Base-by-base conservation (phyloP, 2,329 filamentous ascomycete species). In the Xylariaceae sp. region DNA sequence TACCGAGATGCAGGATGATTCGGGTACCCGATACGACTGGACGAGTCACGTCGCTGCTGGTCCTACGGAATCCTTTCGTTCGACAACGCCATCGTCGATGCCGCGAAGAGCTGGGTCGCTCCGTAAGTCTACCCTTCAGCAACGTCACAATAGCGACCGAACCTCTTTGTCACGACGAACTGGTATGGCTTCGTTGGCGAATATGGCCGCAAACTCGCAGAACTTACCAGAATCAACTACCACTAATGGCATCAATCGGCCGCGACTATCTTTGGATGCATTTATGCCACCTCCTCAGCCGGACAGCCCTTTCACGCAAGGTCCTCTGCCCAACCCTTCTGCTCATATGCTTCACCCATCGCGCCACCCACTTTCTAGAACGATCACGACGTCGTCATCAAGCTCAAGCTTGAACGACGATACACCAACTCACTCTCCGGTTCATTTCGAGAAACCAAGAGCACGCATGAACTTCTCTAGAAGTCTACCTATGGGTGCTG, bases 331-430 rank as follows among this genome's bases (percentile, higher is more conserved):
- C 3, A 84, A 77, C 65, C 78, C 83, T n/a, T 82, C 82, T 31
- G 75, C 75, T 57, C 86, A 82, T 73, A 72, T 75, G 43, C 64
- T 80, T 44, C 82, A 79, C 16, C 74, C 70, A 2, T 80, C 86
- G 64, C 84, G 90, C 16, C 94, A 97, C 71, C 94, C 94, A 17
- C 80, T 97, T 19, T 96, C 94, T 6, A 87, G 92, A 61, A 90
- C 91, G 0, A 80, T 97, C 65, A 96, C 91, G 0, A 92, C 92
- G 3, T 96, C 92, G 0, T 94, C 91, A 1, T 96, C 92, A 2
- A 86, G 83, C 50, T 94, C 91, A 5, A 95, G 88, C 69, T 72
- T 94, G 39, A 80, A 82, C 1, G 91, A 93, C 61, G 91, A 94
- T 46, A 66, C 55, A 64, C 89, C 81, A 36, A 90, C 79, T 0